Base-by-base conservation (phyloP, 2,329 filamentous ascomycete genomes). In the Aciculosporium take region DNA sequence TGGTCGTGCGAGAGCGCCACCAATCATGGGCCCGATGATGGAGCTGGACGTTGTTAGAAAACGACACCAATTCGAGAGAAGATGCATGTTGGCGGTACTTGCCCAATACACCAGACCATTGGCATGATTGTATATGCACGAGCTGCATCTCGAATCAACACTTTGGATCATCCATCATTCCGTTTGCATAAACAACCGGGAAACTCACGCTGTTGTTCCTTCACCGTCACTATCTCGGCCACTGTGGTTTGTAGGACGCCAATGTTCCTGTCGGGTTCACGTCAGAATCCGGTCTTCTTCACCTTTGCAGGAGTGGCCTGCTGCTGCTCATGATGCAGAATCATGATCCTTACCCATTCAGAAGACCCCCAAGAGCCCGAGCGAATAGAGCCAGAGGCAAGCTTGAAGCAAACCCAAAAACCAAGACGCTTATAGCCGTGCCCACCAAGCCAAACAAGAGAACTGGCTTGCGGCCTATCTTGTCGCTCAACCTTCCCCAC, bases 51-150 rank as follows among this genome's bases (percentile, higher is more conserved):
- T 40, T 24, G 23, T 45, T 18, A 43, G 41, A 23, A 20, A 21
- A 18, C 32, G 20, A 23, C 20, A 32, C 17, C 28, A 7, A 30
- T 18, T 12, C 10, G 21, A 17, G 21, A 12, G n/a, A 17, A 17
- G 18, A 12, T 8, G 21, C 29, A 13, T 34, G 15, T 27, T 17
- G 38, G 23, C 29, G 7, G 20, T 18, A 64, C 69, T 64, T 68
- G 85, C 70, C 91, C 91, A 55, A 98, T 72, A 57, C 88, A 95
- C 91, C 91, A 98, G 21, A 96, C 85, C 58, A 94, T 86, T 6
- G 91, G 91, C 87, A 98, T 95, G 51, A 96, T 88, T 10, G 89
- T 86, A 64, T 94, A 98, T 38, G 89, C 91, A 52, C 85, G 84
- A 51, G 88, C 83, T 87, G 8, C 15, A 29, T 20, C 12, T 27